phyloP scores from a whole-genome alignment of 2,329 filamentous ascomycete genomes.

The Lomentospora prolificans region DNA sequence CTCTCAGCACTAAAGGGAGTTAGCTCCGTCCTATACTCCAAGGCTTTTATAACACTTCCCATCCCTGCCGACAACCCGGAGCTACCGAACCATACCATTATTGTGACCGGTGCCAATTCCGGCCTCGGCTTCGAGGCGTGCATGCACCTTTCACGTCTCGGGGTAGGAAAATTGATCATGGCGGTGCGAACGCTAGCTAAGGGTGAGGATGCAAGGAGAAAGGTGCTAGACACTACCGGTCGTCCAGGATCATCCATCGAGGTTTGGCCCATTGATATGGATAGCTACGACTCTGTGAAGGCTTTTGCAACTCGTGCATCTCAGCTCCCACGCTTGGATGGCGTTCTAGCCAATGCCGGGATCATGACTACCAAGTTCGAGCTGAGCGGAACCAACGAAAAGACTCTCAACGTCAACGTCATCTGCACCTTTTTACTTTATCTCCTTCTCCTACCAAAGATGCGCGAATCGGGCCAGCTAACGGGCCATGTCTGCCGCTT shows the following conservation, averaged over 20 bases:
- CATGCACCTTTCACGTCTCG: conserved; percentile 26
- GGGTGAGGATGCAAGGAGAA: conserved; percentile 27
- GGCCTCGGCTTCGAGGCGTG: conserved; percentile 38
- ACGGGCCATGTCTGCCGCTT: conserved; percentile 12
- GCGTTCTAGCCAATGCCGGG: conserved; percentile 31
- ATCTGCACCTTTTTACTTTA: conserved; percentile 15
- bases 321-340: conserved; percentile 30
- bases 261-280: conserved; percentile 41
- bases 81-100: conserved; percentile 31
- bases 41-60: not conserved
- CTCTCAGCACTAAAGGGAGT: not conserved
- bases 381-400: conserved; percentile 35
- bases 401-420: conserved; percentile 28
- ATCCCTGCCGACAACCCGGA: not conserved
- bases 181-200: conserved; percentile 32
- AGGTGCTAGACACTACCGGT: not conserved
- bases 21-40: not conserved
- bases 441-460: conserved; percentile 15
- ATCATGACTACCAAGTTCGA: conserved; percentile 28
- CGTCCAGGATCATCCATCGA: conserved; percentile 20
- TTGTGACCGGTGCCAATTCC: conserved; percentile 36
- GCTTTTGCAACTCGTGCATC: conserved; percentile 22
- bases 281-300: conserved; percentile 32
- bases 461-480: conserved; percentile 15
- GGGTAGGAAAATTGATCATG: conserved; percentile 33